These are phyloP conservation scores for Globisporangium megalacanthum DNA, from an alignment of 352 stramenopile genomes.

Conservation along the genomic window DNA sequence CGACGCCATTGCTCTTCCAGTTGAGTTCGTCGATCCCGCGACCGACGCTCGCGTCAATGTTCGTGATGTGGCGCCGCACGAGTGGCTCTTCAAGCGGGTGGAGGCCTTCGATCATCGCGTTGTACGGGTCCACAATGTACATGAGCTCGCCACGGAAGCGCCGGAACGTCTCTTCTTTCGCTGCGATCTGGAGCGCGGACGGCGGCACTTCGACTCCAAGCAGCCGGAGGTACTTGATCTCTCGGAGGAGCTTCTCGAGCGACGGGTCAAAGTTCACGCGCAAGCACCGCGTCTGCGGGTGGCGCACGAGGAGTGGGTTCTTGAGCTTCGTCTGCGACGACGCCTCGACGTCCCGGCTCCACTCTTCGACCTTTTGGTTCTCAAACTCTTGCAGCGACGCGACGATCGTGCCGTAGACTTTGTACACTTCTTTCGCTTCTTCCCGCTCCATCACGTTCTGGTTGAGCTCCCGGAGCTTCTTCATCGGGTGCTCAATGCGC, in stretches of 20 bases:
- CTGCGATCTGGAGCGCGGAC: slow-evolving; percentile 94
- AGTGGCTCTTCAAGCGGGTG: slow-evolving; percentile 96
- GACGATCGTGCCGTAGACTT: slow-evolving; percentile 95
- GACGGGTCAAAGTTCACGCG: slow-evolving; percentile 97
- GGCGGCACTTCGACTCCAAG: slow-evolving; percentile 93
- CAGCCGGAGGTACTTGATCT: slow-evolving; percentile 98
- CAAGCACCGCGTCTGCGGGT: slow-evolving; percentile 88
- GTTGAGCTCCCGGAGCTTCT: slow-evolving; percentile 95
- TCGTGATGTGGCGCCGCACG: slow-evolving; percentile 93
- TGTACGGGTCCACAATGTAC: slow-evolving; percentile 98
- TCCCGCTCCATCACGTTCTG: slow-evolving; percentile 96
- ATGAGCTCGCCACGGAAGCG: slow-evolving; percentile 96
- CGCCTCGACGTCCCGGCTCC: slow-evolving; percentile 93
- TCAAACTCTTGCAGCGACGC: slow-evolving; percentile 96
- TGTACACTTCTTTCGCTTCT: slow-evolving; percentile 98
- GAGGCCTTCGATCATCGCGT: slow-evolving; percentile 94
- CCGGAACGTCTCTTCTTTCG: slow-evolving; percentile 94
- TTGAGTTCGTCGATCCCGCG: slow-evolving; percentile 93
- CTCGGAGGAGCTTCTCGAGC: slow-evolving; percentile 94
- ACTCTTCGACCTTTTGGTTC: slow-evolving; percentile 96
- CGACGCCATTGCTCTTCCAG: slow-evolving; percentile 92
- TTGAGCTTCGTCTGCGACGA: slow-evolving; percentile 95
- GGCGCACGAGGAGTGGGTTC: slow-evolving; percentile 89
- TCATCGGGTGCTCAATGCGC: slow-evolving; percentile 96
- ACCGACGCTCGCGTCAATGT: slow-evolving; percentile 94